Base-by-base conservation (phyloP, 192 early-diverging fungal genomes). In the Coemansia brasiliensis region DNA sequence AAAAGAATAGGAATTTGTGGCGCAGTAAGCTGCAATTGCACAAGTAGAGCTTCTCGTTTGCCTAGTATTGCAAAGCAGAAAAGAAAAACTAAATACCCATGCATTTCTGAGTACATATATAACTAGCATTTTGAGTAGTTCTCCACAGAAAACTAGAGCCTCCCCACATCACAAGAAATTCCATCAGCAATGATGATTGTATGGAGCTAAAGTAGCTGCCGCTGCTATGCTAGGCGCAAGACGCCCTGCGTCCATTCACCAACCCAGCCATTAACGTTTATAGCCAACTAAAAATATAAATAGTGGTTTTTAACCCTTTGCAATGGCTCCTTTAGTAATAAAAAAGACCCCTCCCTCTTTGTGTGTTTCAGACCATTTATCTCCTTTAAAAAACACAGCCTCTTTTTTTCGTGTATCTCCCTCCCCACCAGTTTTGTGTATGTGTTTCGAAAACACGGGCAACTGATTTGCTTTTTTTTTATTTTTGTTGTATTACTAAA, bases 181-280 rank as follows among this genome's bases (percentile, higher is more conserved):
- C 6, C 32, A 35, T 10, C 6, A 7, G 32, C 32, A 35, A 29
- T 9, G 32, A 5, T 35, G 10, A 35, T 35, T 2, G 32, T 7
- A 35, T 35, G 32, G 32, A 35, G 6, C 10, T 35, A 35, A 35
- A 9, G 32, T 35, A 35, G 32, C 32, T 35, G 32, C 32, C 32
- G 32, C 32, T 35, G 32, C 32, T 44, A 56, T 56, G 54, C 26
- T 41, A 42, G 40, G 55, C 55, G 24, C 42, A 12, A 24, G 25
- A 57, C 42, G 22, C 55, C 55, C 16, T 57, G 55, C 55, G 26
- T 57, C 13, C 27, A 57, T 57, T 57, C 55, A 56, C 40, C 21
- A 22, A 57, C 39, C 21, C 55, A 22, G 40, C 55, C 6, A 25
- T 32, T 26, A 26, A 5, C 25, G 26, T 51, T 12, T 24, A 15